Base-by-base conservation (phyloP, 1,284 basidiomycete genomes). In the Malassezia dermatis region DNA sequence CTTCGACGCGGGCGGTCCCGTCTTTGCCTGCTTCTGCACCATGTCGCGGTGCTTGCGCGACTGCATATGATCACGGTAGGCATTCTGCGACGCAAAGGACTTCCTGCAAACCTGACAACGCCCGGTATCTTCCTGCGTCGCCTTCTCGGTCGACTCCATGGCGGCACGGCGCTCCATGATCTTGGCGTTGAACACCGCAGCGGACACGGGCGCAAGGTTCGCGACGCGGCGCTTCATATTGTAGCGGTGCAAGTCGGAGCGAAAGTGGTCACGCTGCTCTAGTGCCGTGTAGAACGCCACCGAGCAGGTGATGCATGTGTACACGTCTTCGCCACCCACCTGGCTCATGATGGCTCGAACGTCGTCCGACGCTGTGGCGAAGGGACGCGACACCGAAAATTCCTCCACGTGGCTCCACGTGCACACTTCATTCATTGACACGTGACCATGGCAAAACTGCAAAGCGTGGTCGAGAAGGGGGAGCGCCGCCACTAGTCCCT, bases 151-250 rank as follows among this genome's bases (percentile, higher is more conserved):
- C 34, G 46, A 48, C 19, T 51, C 39, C 21, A 52, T 24, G 21
- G 42, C 61, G 27, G 61, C 60, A 23, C 60, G 60, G 21, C 59
- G 58, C 45, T 63, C 60, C 27, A 86, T 73, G n/a, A 95, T 86
- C 73, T 96, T 98, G 68, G 89, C 83, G 68, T 90, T 86, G 79
- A 96, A 99, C 0, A 85, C 72, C 7, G 80, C 76, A 0, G 81
- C 81, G 56, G 83, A 84, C 67, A 99, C 84, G 3, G 94, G 91
- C 4, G 89, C 86, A 2, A 99, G 80, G 13, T 82, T 84, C 7
- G 94, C 91, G 17, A 96, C 88, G 34, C 90, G 84, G 61, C 94
- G 85, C 49, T 95, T 95, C 84, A 95, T 90, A 76, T 99, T 99
- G 78, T 98, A 99, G 49, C 91, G 81, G 77, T 98, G 94, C 75